Conservation (phyloP, 1,139 yeast species). For the Pichia sp. region DNA sequence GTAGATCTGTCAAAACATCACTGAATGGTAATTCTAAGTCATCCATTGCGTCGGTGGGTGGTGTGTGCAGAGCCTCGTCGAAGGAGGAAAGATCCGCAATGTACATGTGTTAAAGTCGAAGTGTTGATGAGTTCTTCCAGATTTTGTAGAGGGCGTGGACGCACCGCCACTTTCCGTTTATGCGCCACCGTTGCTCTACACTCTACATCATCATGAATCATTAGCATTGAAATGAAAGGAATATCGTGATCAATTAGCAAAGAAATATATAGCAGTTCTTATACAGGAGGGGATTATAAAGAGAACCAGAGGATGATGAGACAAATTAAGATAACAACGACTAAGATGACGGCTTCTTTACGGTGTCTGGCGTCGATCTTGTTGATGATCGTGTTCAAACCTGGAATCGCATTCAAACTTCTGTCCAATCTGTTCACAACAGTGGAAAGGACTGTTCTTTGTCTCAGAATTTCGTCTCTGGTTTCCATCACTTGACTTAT, state of each 20-base stretch:
- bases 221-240: too few species aligned
- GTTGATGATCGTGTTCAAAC: slow-evolving; percentile 70
- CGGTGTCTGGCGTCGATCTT: slow-evolving; percentile 87
- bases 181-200: too few species aligned
- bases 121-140: too few species aligned
- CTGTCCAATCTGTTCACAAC: slow-evolving; percentile 66
- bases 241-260: background rate
- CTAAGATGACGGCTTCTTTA: slow-evolving; percentile 85
- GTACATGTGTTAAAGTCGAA: too few species aligned
- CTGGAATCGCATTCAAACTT: slow-evolving; percentile 72
- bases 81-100: too few species aligned
- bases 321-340: slow-evolving; percentile 70
- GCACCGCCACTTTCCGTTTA: too few species aligned
- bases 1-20: background rate
- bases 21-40: background rate
- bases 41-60: background rate
- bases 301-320: slow-evolving; percentile 54
- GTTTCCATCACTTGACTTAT: slow-evolving; percentile 86
- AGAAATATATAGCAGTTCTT: background rate
- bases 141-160: too few species aligned
- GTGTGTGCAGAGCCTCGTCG: background rate
- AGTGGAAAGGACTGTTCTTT: slow-evolving; percentile 59
- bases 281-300: slow-evolving; percentile 5
- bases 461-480: slow-evolving; percentile 77
- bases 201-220: background rate